Evolutionary conservation across 495 filamentous ascomycete species (phyloP), one percentile per base, ranked within the genome.

Genomic region (Staphylotrichum tortipilum): DNA sequence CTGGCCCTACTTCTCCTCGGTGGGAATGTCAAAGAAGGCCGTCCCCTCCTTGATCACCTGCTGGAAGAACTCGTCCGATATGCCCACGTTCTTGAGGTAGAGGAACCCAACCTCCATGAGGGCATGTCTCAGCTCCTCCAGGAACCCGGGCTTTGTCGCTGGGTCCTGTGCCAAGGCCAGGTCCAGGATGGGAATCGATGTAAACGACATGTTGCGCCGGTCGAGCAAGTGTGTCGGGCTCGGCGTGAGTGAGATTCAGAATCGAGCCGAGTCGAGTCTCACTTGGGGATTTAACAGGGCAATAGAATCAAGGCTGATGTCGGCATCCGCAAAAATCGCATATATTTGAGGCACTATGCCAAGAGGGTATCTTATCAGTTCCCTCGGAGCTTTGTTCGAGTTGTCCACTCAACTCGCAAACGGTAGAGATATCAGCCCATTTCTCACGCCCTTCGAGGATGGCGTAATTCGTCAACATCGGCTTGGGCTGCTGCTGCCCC

Each of bases 51-150:
- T 49, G 38, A 85, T 81, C 14, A 95, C 85, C n/a, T 76, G 65
- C 23, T 78, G 57, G 58, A 85, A 81, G 26, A 92, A 64, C 24
- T 77, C 63, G 10, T 82, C 70, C 12, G 84, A 69, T 36, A 96
- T 80, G 4, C 88, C 87, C 1, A 86, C 82, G 60, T 96, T 89
- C 54, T 80, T 81, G 44, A 98, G 78, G 58, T 98, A 98, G 47
- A 96, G 72, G 61, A 98, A 96, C 4, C 92, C 92, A 28, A 95
- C 88, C 66, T 91, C 85, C 59, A 97, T 77, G 24, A 97, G 72
- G 0, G 89, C 88, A 57, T 86, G 73, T 17, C 84, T 84, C 12
- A 97, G 76, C 10, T 82, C 66, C 0, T 76, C 67, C 0, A 97
- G 72, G 63, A 95, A 96, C 7, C 53, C 59, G 1, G 83, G 73